Percentiles rank a stretch among this genome's conserved stretches.
Evolutionary conservation across 2,329 filamentous ascomycete genomes (phyloP).

Genomic region (Scorias spongiosa): DNA sequence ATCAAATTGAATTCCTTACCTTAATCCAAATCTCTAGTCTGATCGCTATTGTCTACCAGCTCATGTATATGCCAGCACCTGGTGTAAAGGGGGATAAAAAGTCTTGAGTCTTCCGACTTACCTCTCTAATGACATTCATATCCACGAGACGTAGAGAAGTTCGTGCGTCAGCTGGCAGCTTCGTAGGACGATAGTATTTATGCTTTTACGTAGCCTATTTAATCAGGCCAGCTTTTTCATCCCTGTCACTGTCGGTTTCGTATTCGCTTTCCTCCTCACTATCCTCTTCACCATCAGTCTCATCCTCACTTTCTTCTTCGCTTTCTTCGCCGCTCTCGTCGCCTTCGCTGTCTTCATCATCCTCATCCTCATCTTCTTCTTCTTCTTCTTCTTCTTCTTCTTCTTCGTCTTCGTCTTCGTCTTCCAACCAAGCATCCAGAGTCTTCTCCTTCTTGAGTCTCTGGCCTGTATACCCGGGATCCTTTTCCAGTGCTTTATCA

Average conservation of each 20-base stretch:
- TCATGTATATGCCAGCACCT: no score
- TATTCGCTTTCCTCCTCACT: constrained; percentile 31
- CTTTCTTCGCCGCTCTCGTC: constrained; percentile 32
- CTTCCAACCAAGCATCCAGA: constrained; percentile 83
- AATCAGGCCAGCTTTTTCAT: constrained; percentile 23
- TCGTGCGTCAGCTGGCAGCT: no score
- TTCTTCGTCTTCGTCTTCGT: constrained; percentile 45
- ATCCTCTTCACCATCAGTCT: constrained; percentile 23
- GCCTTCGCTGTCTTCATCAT: constrained; percentile 33
- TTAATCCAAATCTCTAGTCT: no score
- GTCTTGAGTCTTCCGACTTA: no score
- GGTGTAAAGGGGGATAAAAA: no score
- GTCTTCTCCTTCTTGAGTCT: constrained; percentile 50
- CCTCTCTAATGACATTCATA: no score
- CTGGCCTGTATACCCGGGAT: constrained; percentile 21
- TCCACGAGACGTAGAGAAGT: no score
- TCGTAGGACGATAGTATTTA: no score
- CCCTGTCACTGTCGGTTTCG: constrained; percentile 23
- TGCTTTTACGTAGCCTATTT: constrained; percentile 9
- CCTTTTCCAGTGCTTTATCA: constrained; percentile 25
- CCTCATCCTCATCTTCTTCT: constrained; percentile 28
- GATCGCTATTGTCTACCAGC: no score
- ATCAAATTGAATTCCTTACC: no score
- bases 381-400: constrained; percentile 40
- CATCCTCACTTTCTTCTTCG: constrained; percentile 24